These are phyloP conservation scores for Backusella luteola DNA, from an alignment of 192 early-diverging fungal genomes.

Conservation along the genomic window DNA sequence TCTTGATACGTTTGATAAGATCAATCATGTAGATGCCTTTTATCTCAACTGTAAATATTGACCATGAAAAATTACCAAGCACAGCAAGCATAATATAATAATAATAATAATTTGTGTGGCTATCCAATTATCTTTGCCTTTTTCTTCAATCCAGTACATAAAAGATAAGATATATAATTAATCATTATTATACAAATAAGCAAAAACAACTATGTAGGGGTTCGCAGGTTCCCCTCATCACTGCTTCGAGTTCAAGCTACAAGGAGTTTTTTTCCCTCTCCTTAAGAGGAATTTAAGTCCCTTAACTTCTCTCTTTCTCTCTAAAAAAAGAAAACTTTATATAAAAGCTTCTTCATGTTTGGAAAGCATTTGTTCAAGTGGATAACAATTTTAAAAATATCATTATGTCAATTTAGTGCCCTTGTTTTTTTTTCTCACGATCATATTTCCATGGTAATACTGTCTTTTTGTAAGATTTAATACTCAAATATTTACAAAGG, in stretches of 20 bases:
- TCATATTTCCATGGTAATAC: neutral
- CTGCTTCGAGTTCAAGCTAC: neutral
- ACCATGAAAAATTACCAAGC: no score
- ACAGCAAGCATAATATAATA: no score
- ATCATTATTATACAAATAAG: neutral
- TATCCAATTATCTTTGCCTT: neutral
- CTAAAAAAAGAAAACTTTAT: neutral
- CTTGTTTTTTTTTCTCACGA: neutral
- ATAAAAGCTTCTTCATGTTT: neutral
- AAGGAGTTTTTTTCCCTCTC: neutral
- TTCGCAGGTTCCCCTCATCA: neutral
- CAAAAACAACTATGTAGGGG: neutral
- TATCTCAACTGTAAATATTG: no score
- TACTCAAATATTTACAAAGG: neutral
- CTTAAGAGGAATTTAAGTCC: neutral
- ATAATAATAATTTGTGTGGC: neutral
- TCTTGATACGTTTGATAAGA: no score
- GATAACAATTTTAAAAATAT: neutral
- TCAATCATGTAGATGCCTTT: no score
- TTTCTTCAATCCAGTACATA: neutral
- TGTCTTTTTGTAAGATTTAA: no score
- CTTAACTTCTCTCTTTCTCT: neutral
- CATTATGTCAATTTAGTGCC: neutral
- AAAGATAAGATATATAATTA: neutral
- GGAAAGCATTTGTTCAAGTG: neutral